phyloP scores from a whole-genome alignment of 306 rosid species.

The Dicorynia guianensis region DNA sequence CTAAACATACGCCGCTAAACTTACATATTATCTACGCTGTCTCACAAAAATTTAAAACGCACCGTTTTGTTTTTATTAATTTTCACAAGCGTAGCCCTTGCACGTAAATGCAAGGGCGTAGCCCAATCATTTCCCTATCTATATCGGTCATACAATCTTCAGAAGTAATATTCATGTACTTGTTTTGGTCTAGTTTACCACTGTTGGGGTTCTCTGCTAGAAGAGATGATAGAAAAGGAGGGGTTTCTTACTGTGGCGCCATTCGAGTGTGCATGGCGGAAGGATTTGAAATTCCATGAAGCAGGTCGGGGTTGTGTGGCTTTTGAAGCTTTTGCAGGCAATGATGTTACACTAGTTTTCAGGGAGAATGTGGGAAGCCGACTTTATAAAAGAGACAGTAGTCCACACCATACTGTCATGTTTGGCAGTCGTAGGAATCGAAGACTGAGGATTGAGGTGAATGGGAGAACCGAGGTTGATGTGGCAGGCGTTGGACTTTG shows the following conservation, averaged over 20 bases:
- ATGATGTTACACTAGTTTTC: conserved; percentile 87
- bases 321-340: conserved; percentile 89
- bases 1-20: too few relatives aligned
- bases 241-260: conserved; percentile 83
- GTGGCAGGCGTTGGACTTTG: conserved; percentile 82
- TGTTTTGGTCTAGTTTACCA: neutral
- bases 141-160: neutral
- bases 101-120: too few relatives aligned
- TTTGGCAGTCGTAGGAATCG: conserved; percentile 93
- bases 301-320: conserved; percentile 94
- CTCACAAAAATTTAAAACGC: too few relatives aligned
- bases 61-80: too few relatives aligned
- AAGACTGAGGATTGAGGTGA: conserved; percentile 77
- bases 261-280: conserved; percentile 91
- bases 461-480: conserved; percentile 85
- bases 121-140: too few relatives aligned
- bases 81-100: too few relatives aligned
- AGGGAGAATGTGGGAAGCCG: conserved; percentile 90
- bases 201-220: neutral
- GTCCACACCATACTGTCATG: conserved; percentile 88
- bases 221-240: conserved; percentile 66
- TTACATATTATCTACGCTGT: too few relatives aligned
- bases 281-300: conserved; percentile 83
- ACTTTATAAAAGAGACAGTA: conserved; percentile 87
- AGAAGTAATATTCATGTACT: neutral